phyloP scores from a whole-genome alignment of 306 rosid genomes.

The Macrotyloma uniflorum region DNA sequence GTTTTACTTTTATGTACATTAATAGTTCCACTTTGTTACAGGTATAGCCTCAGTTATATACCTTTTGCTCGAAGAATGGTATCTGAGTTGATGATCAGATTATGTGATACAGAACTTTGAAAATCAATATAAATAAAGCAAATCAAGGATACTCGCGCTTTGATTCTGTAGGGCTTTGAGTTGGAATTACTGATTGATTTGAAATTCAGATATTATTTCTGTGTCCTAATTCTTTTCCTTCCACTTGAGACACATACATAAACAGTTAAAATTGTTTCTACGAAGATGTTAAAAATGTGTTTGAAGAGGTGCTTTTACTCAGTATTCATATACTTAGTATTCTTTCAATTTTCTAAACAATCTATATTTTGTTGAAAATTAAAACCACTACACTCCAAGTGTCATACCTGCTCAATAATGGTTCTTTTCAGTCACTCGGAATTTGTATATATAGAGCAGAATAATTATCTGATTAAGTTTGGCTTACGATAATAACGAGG shows the following conservation, averaged over 20 bases:
- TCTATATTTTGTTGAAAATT: too few species aligned
- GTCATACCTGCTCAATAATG: too few species aligned
- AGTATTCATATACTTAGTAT: too few species aligned
- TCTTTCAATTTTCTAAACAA: too few species aligned
- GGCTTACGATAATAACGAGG: too few species aligned
- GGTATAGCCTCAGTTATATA: constrained; percentile 95
- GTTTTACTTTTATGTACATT: background rate
- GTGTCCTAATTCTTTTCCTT: constrained; percentile 9
- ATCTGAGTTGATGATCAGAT: constrained; percentile 80
- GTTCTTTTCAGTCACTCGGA: too few species aligned
- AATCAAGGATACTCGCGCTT: constrained; percentile 26
- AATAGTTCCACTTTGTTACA: constrained; percentile 48
- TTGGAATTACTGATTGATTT: constrained; percentile 12
- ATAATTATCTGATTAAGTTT: too few species aligned
- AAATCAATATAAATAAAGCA: background rate
- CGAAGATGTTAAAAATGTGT: background rate
- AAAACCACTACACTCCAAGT: too few species aligned
- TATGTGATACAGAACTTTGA: constrained; percentile 83
- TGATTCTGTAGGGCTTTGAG: constrained; percentile 11
- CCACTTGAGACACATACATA: background rate
- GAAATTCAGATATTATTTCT: constrained; percentile 12
- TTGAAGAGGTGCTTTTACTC: too few species aligned
- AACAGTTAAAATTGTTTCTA: background rate
- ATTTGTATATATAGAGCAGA: too few species aligned
- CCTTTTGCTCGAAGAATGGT: constrained; percentile 98